phyloP scores from a whole-genome alignment of 192 early-diverging fungal species.

The Podila minutissima region DNA sequence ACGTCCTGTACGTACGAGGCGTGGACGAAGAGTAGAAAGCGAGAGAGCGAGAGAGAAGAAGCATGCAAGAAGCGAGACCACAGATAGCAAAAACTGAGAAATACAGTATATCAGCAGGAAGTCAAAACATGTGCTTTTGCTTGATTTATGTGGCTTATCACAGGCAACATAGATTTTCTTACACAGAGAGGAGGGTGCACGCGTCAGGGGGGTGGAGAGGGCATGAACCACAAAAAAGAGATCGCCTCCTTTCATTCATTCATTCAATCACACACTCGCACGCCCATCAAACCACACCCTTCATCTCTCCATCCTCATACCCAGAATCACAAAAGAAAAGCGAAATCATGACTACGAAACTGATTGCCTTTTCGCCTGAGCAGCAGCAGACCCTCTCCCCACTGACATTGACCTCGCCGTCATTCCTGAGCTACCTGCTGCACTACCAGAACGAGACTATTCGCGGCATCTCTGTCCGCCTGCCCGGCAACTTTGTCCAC shows the following conservation, averaged over 20 bases:
- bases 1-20: constrained; percentile 83
- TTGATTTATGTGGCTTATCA: background rate
- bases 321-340: background rate
- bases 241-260: background rate
- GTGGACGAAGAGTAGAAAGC: constrained; percentile 58
- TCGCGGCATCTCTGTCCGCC: constrained; percentile 42
- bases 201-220: background rate
- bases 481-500: constrained; percentile 49
- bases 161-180: too few relatives aligned
- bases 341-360: constrained; percentile 37
- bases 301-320: background rate
- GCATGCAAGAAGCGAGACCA: background rate
- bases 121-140: too few relatives aligned
- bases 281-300: background rate
- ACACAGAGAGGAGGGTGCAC: background rate
- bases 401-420: constrained; percentile 34
- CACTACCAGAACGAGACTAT: constrained; percentile 49
- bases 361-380: constrained; percentile 46
- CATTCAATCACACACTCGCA: background rate
- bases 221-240: background rate
- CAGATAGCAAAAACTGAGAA: background rate
- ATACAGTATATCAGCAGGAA: background rate
- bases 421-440: constrained; percentile 44
- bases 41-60: background rate
- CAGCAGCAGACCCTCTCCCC: constrained; percentile 27